Conservation (phyloP, 2,329 filamentous ascomycete species). For the Fusarium sterilihyphosum region DNA sequence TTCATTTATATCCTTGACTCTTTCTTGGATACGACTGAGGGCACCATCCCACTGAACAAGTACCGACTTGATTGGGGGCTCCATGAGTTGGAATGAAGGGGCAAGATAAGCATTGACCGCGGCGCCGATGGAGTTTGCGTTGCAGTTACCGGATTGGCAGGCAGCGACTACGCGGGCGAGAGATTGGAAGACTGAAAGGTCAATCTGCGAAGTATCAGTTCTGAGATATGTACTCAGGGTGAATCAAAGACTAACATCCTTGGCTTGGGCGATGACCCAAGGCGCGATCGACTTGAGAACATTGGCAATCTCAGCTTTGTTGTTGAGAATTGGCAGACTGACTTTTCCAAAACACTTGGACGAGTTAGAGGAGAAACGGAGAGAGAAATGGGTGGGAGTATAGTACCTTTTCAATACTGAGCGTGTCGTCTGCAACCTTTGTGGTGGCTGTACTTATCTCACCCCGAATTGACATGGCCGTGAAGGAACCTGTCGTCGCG, state of each 20-base stretch:
- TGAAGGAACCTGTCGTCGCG: not conserved
- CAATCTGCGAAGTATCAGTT: not conserved
- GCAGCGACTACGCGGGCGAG: not conserved
- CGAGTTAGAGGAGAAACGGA: rapidly evolving
- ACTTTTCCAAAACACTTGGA: not conserved
- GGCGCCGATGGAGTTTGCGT: not conserved
- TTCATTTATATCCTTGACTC: not conserved
- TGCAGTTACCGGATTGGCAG: not conserved
- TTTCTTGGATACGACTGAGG: not conserved
- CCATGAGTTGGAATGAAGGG: not conserved
- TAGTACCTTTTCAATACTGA: not conserved
- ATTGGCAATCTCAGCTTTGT: not conserved
- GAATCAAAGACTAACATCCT: not conserved
- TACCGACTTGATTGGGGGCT: not conserved
- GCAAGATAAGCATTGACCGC: not conserved
- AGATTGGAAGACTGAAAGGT: not conserved
- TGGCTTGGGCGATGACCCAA: not conserved
- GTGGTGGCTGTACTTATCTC: not conserved
- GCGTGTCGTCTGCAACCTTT: not conserved
- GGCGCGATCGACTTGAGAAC: not conserved
- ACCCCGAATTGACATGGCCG: not conserved
- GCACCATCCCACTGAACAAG: not conserved
- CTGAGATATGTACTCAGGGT: rapidly evolving
- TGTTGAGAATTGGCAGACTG: not conserved
- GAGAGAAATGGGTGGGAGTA: not conserved